These are phyloP conservation scores for Immersiporthe knoxdaviesiana DNA, from an alignment of 2,329 filamentous ascomycete genomes.

Conservation along the genomic window DNA sequence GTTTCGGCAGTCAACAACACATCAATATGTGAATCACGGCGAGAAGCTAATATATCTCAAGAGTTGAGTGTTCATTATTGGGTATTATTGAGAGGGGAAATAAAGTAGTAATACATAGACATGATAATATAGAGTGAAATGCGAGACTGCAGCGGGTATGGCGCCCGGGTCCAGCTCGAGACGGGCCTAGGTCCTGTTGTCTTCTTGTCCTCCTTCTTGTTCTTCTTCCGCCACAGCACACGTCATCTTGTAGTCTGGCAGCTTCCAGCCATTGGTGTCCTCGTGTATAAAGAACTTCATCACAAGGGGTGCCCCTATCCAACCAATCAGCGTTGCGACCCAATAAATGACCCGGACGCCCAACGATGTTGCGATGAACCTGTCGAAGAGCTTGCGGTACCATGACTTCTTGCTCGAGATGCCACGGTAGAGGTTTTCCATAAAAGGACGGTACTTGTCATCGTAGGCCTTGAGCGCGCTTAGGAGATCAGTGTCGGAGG, in stretches of 20 bases:
- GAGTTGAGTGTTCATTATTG: not conserved
- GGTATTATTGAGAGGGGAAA: not conserved
- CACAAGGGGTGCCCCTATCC: not conserved
- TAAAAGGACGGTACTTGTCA: slow-evolving; percentile 20
- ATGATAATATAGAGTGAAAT: not conserved
- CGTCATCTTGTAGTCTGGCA: slow-evolving; percentile 1
- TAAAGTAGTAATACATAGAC: not conserved
- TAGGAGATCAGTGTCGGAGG: slow-evolving; percentile 14
- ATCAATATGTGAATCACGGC: too few relatives aligned
- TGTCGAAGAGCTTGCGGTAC: not conserved
- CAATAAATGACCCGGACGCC: not conserved
- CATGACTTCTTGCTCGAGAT: slow-evolving; percentile 5
- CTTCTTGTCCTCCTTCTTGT: too few relatives aligned
- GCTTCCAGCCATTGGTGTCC: not conserved
- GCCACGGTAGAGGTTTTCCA: slow-evolving; percentile 15
- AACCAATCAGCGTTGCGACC: not conserved
- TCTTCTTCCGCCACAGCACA: not conserved
- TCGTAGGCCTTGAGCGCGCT: slow-evolving; percentile 17
- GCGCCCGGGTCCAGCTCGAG: not conserved
- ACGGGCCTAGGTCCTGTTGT: not conserved
- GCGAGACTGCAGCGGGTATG: not conserved
- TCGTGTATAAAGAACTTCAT: not conserved
- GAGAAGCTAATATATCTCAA: too few relatives aligned
- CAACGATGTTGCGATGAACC: not conserved
- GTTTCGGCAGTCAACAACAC: too few relatives aligned